These are phyloP conservation scores for Fagus sylvatica DNA, from an alignment of 306 rosid genomes.

Conservation along the genomic window DNA sequence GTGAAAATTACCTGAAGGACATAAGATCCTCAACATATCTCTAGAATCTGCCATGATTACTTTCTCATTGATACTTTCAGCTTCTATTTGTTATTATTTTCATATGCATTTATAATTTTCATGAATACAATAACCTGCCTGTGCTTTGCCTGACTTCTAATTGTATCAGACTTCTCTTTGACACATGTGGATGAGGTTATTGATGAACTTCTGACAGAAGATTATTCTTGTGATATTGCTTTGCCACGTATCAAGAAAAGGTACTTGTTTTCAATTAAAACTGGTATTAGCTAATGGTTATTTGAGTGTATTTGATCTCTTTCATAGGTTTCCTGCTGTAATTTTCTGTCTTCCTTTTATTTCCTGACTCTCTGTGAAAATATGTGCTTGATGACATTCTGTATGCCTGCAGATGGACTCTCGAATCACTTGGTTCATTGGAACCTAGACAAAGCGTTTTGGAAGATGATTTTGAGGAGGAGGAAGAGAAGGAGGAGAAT, in stretches of 20 bases:
- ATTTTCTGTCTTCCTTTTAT: neutral
- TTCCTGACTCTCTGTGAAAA: neutral
- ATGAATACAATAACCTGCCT: constrained; percentile 1
- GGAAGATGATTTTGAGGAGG: constrained; percentile 99
- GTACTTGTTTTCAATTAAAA: constrained; percentile 18
- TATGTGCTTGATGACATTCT: neutral
- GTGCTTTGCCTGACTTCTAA: neutral
- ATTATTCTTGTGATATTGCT: constrained; percentile 92
- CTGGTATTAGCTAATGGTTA: neutral
- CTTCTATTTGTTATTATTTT: neutral
- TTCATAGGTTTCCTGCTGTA: neutral
- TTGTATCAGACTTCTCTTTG: constrained; percentile 62
- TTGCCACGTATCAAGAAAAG: constrained; percentile 90
- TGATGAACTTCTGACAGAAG: constrained; percentile 87
- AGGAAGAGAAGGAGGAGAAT: constrained; percentile 92
- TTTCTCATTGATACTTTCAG: neutral
- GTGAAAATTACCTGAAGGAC: constrained; percentile 68
- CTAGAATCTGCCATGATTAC: neutral
- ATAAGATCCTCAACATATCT: constrained; percentile 39
- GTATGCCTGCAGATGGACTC: constrained; percentile 65
- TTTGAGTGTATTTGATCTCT: neutral
- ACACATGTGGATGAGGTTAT: constrained; percentile 97
- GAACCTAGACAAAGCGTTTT: constrained; percentile 89
- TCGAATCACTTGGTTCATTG: constrained; percentile 59
- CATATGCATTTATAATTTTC: no score